Evolutionary conservation across 1,139 yeast species (phyloP).

Genomic region (Schizosaccharomyces versatilis): DNA sequence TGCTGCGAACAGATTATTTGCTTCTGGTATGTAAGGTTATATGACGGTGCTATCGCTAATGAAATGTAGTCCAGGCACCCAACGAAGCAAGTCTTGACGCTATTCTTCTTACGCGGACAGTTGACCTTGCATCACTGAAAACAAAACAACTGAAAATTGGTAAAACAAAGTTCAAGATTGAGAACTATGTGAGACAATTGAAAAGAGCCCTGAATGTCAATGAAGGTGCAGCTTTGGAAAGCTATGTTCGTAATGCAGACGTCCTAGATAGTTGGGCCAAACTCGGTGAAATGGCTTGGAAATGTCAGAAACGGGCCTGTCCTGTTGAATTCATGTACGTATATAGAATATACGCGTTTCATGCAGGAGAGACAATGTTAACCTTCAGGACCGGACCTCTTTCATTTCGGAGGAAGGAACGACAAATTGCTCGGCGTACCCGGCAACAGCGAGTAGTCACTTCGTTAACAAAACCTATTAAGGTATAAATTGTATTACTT

Average conservation of each 20-base stretch:
- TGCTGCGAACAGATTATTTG: neutral
- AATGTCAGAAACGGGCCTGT: constrained; percentile 5
- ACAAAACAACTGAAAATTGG: constrained; percentile 10
- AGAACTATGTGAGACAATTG: constrained; percentile 7
- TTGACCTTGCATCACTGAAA: constrained; percentile 8
- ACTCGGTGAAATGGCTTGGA: constrained; percentile 11
- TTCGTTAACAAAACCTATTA: constrained; percentile 1
- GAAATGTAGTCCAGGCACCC: constrained; percentile 3
- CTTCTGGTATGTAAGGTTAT: neutral
- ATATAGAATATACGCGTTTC: neutral
- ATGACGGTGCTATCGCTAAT: neutral
- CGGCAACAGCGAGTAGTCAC: constrained; percentile 7
- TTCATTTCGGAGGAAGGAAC: constrained; percentile 17
- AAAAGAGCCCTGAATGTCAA: constrained; percentile 3
- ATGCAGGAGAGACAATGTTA: constrained; percentile 6
- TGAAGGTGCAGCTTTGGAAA: no score
- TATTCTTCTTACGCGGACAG: constrained; percentile 8
- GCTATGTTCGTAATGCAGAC: no score
- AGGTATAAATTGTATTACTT: neutral
- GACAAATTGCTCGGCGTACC: constrained; percentile 13
- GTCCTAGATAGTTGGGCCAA: constrained; percentile 19
- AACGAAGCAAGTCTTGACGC: constrained; percentile 12
- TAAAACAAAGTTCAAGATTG: constrained; percentile 7
- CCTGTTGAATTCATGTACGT: neutral
- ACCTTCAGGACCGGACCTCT: constrained; percentile 12